Evolutionary conservation across 345 rosid genomes (phyloP), one percentile per base, ranked within the genome.

Genomic region (Draba incana): DNA sequence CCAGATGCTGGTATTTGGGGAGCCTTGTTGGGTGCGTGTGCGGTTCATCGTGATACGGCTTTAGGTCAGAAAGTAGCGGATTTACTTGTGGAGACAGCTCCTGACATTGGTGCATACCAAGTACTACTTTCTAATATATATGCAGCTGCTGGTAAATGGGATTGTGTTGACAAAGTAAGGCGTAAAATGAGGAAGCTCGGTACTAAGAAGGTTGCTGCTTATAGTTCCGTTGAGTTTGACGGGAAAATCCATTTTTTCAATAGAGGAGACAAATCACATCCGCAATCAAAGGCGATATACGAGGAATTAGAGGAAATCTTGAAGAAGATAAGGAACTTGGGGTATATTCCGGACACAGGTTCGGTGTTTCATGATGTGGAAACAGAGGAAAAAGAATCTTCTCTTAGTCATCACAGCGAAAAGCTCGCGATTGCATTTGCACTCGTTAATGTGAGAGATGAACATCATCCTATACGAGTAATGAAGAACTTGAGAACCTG

Each of bases 401-500:
- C 77, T 55, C 58, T 84, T 45, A 75, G 75, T 31, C 71, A 70
- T 75, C 90, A 87, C 70, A 82, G 90, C 57, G 92, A 87, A 70
- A 87, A 87, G 81, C 85, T 87, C n/a, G 88, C 88, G 11, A 56
- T 80, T 67, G 82, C 75, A 7, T 85, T 81, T 57, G 82, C 82
- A 42, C 66, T 85, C 39, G 57, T 87, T 58, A 78, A 64, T 65
- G 80, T 67, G 48, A 69, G 58, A 56, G 52, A 45, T 14, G 76
- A 42, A n/a, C 58, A 66, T 25, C 77, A 66, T 25, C 77, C 85
- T 12, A 72, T 87, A 61, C 70, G 81, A 64, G 77, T 87, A 6
- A 72, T 85, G 69, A 85, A 87, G 81, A 87, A 87, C 68, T 75
- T 85, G 60, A 80, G 90, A 66, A 82, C 84, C 15, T 87, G 92